Base-by-base conservation (phyloP, 2,329 filamentous ascomycete genomes). In the Ceratocystis huliohia region DNA sequence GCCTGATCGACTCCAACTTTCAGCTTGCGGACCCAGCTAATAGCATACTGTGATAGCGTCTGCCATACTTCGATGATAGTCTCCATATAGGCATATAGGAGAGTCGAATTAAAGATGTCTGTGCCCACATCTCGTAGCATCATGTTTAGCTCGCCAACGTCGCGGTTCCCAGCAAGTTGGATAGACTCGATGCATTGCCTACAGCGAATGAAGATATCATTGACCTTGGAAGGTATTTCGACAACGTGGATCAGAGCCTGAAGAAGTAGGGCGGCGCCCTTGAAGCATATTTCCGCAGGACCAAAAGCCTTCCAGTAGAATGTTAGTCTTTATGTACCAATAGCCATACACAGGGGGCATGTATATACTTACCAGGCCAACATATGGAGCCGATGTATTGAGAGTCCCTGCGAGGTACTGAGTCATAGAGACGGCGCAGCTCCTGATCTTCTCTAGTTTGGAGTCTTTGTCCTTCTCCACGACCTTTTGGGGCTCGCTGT, bases 211-310 rank as follows among this genome's bases (percentile, higher is more conserved):
- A 64, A 64, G 17, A 64, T 64, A 10, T 33, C 20, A 13, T 20
- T n/a, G 30, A 64, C 62, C 62, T 64, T 48, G 7, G 15, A 46
- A 20, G 62, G 62, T 33, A 64, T 64, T 30, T 50, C 62, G 3
- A 44, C 45, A 15, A 64, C 45, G 28, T 64, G 62, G 1, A 64
- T 28, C 7, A 64, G 25, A 5, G 62, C 45, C 33, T 64, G 62
- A 7, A 64, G 45, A 37, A 64, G 20, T 30, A 64, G 62, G 10
- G 45, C 62, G 22, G 62, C 62, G 20, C 62, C 62, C 33, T 64
- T 64, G 62, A 64, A 64, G 20, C 62, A 64, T 4, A 64, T 50
- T 64, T 64, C 62, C 4, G 62, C 62, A 1, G 62, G 62, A 13
- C 62, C 62, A 64, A 64, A 64, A n/a, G 62, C 62, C 62, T 64